Base-by-base conservation (phyloP, 2,329 filamentous ascomycete genomes). In the Parastagonospora avenae region DNA sequence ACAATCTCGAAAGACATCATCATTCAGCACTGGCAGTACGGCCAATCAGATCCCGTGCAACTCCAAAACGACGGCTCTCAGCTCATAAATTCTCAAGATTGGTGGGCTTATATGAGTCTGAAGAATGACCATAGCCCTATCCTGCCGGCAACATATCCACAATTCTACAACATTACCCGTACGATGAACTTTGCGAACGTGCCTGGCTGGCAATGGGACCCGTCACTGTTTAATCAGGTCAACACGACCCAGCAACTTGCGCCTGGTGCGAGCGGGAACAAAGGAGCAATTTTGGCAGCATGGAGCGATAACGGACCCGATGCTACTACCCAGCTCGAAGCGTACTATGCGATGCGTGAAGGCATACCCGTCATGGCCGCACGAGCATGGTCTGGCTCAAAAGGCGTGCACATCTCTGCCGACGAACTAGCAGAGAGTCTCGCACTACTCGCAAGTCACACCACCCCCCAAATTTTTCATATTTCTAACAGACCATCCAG, bases 31-130 rank as follows among this genome's bases (percentile, higher is more conserved):
- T 80, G 78, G 79, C 77, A 79, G 48, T 79, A 77, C 48, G 76
- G 77, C 1, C 72, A 80, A 42, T 80, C 78, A 1, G 77, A 80
- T 48, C 78, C 78, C 0, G 59, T 77, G 0, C 54, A 69, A 8
- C 72, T 80, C 0, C 66, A 75, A 9, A 50, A 61, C 1, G 60
- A 70, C 4, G 72, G 71, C 1, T 78, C 79, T 49, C 48, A 67
- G 0, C 30, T 79, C 8, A 68, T 80, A 64, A 80, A 80, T 55
- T 79, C 77, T 1, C 70, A 80, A 37, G 78, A 80, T 54, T 79
- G 77, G 77, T 80, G 78, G 81, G 79, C 78, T 0, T 83, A 84
- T 55, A 80, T 82, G 74, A 78, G 76, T 4, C 59, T 84, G 45
- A 83, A 83, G 51, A 83, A 82, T 51, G 77, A 80, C 52, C 77